These are phyloP conservation scores for Plasmodium chabaudi DNA, from an alignment of 169 alveolate species.

Conservation along the genomic window DNA sequence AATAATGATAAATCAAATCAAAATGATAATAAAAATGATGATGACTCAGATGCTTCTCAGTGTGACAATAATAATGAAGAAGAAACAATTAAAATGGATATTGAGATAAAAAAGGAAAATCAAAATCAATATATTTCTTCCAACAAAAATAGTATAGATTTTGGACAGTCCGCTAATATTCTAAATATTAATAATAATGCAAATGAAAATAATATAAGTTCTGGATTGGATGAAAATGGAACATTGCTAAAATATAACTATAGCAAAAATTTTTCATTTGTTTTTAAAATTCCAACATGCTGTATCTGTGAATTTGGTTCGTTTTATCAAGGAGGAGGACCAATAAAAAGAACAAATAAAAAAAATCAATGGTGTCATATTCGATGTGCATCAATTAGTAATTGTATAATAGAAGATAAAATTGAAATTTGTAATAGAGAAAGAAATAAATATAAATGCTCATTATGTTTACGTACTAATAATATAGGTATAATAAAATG, in stretches of 20 bases:
- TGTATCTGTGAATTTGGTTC: constrained; percentile 85
- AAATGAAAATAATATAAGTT: background rate
- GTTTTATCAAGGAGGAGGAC: constrained; percentile 86
- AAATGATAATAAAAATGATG: background rate
- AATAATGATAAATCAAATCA: background rate
- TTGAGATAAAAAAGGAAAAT: no score
- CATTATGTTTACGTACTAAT: constrained; percentile 75
- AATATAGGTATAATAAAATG: constrained; percentile 84
- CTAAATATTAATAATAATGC: constrained; percentile 1
- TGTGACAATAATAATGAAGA: background rate
- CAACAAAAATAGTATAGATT: background rate
- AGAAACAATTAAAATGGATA: background rate
- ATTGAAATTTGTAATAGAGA: constrained; percentile 78
- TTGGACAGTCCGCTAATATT: background rate
- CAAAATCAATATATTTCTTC: background rate
- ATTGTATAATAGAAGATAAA: constrained; percentile 52
- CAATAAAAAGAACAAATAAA: constrained; percentile 83
- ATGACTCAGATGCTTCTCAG: background rate
- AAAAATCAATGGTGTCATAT: constrained; percentile 86
- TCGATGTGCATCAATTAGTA: constrained; percentile 81
- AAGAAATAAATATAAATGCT: constrained; percentile 80
- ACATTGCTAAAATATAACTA: constrained; percentile 24
- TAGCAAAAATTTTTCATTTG: constrained; percentile 28
- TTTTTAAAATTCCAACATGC: constrained; percentile 81
- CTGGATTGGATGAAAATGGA: constrained; percentile 13